Conservation (phyloP, 2,329 filamentous ascomycete species). For the Neonectria neomacrospora region DNA sequence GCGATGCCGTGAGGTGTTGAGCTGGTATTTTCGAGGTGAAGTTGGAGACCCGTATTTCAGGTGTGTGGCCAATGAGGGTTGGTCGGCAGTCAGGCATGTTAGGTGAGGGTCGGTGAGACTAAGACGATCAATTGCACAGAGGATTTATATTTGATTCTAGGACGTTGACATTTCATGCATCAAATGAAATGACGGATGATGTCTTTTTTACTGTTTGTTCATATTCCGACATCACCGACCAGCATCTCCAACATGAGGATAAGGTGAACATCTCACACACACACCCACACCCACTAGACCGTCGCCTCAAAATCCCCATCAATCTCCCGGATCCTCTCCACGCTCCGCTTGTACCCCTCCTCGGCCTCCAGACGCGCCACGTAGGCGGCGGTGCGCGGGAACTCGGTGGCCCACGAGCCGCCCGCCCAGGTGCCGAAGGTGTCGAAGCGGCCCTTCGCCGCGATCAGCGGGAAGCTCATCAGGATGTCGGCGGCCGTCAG, state of each 20-base stretch:
- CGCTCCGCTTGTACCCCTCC: constrained; percentile 60
- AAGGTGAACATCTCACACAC: no score
- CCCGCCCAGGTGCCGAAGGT: constrained; percentile 56
- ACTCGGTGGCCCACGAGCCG: constrained; percentile 52
- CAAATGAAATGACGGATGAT: no score
- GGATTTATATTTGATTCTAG: no score
- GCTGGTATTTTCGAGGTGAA: constrained; percentile 39
- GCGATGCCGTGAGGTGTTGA: constrained; percentile 25
- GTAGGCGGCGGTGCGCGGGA: constrained; percentile 61
- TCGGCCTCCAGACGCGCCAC: constrained; percentile 57
- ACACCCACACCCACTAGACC: not conserved
- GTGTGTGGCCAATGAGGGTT: constrained; percentile 36
- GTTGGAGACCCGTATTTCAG: constrained; percentile 10
- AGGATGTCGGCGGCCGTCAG: constrained; percentile 66
- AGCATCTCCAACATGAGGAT: no score
- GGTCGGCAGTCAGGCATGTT: constrained; percentile 6
- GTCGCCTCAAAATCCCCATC: constrained; percentile 52
- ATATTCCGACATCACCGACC: no score
- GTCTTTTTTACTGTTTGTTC: no score
- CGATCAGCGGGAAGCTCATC: constrained; percentile 64
- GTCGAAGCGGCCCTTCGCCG: constrained; percentile 53
- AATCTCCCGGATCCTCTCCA: constrained; percentile 61
- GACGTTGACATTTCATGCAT: no score
- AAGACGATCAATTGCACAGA: not conserved
- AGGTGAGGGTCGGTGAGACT: constrained; percentile 18